Evolutionary conservation across 1,284 basidiomycete genomes (phyloP), one percentile per base, ranked within the genome.

Genomic region (Moesziomyces parantarcticus): DNA sequence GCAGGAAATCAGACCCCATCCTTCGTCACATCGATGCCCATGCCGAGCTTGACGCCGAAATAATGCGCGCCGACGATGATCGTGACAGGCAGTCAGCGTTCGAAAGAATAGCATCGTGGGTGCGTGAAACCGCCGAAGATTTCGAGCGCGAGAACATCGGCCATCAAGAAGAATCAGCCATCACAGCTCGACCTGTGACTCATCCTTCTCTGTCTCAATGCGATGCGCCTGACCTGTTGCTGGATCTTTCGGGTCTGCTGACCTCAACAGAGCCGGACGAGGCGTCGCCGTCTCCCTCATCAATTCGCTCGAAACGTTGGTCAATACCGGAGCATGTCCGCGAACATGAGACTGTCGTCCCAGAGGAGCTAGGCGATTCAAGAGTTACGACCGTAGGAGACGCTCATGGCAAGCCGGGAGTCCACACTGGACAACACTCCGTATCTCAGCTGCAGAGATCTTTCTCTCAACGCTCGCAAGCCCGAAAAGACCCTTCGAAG

Each of bases 391-490:
- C 29, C 29, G 29, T 11, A 32, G 10, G 13, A 13, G 29, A 4
- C 3, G 11, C 10, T 11, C 29, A 13, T 11, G 10, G 10, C 16
- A 14, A 18, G 6, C 18, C 36, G 11, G 18, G 36, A 39, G 6
- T 23, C 41, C 9, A 20, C 10, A 7, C 11, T 2, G 8, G n/a
- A 16, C 7, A 18, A 16, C 45, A 39, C n/a, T 10, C 13, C 7
- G 21, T 40, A 21, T 16, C 14, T 1, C 51, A 39, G 25, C 26
- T 61, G n/a, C 21, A 26, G 18, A 34, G 58, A 34, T 57, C 58
- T 1, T 67, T 45, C 26, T 67, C 64, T 16, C 58, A 61, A 29
- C 50, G 58, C 23, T 51, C 16, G 11, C 29, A 40, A 22, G 23
- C 13, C 2, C 29, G 32, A 21, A 36, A 18, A 3, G 22, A 34